These are phyloP conservation scores for Podaxis sp. DNA, from an alignment of 768 basidiomycete genomes.

Conservation along the genomic window DNA sequence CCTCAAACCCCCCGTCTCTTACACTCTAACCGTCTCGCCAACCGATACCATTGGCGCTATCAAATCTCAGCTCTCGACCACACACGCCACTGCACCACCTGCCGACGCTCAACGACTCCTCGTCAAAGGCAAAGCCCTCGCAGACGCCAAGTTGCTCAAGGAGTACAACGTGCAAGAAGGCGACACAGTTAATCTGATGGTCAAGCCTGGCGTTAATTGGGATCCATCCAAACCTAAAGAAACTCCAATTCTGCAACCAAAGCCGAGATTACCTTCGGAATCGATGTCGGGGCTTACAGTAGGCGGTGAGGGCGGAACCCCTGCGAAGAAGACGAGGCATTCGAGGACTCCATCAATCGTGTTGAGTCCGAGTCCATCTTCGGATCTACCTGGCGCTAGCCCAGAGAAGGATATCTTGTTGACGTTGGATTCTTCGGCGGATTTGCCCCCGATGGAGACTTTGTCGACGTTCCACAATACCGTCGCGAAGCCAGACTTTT, in stretches of 20 bases:
- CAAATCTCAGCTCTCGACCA: slow-evolving; percentile 65
- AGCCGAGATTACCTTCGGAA: slow-evolving; percentile 11
- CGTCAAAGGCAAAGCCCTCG: slow-evolving; percentile 91
- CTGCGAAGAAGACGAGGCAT: slow-evolving; percentile 37
- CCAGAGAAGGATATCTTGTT: slow-evolving; percentile 64
- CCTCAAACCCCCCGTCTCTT: slow-evolving; percentile 77
- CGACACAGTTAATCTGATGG: slow-evolving; percentile 79
- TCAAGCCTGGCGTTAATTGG: slow-evolving; percentile 75
- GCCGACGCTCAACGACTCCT: slow-evolving; percentile 81
- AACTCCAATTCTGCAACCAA: slow-evolving; percentile 16
- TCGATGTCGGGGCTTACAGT: slow-evolving; percentile 16
- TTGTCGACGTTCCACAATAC: slow-evolving; percentile 57
- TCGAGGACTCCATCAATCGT: slow-evolving; percentile 74
- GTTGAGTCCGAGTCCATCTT: slow-evolving; percentile 70
- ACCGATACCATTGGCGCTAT: slow-evolving; percentile 82
- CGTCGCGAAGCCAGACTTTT: slow-evolving; percentile 78
- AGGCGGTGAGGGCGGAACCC: slow-evolving; percentile 21
- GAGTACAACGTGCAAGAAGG: slow-evolving; percentile 85
- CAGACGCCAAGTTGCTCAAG: slow-evolving; percentile 82
- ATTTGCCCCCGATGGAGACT: slow-evolving; percentile 37
- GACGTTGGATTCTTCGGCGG: slow-evolving; percentile 49
- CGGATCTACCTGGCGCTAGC: slow-evolving; percentile 24
- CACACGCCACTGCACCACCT: slow-evolving; percentile 66
- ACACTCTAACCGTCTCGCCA: slow-evolving; percentile 66
- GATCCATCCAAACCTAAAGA: slow-evolving; percentile 40